Conservation (phyloP, 495 filamentous ascomycete species). For the Staphylotrichum longicolle region DNA sequence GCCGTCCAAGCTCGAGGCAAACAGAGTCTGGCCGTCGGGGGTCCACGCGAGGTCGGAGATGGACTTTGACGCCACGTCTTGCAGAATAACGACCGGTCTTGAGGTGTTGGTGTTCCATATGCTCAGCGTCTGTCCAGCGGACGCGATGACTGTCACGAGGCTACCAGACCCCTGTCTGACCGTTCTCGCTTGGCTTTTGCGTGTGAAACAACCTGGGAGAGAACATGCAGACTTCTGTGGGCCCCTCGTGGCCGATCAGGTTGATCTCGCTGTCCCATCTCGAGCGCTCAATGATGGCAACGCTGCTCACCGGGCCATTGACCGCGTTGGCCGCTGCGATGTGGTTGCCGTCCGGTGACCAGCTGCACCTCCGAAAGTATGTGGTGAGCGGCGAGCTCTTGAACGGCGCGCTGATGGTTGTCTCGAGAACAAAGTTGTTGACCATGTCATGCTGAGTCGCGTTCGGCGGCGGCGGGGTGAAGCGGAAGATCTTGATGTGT, state of each 20-base stretch:
- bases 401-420: conserved; percentile 81
- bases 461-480: conserved; percentile 86
- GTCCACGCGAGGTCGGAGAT: conserved; percentile 94
- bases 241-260: conserved; percentile 93
- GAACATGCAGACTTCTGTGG: conserved; percentile 95
- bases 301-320: conserved; percentile 94
- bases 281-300: conserved; percentile 90
- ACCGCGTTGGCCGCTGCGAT: conserved; percentile 96
- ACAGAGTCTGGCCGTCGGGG: conserved; percentile 84
- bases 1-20: conserved; percentile 82
- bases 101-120: conserved; percentile 97
- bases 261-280: conserved; percentile 97
- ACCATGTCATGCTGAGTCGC: conserved; percentile 89
- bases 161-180: conserved; percentile 30
- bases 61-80: conserved; percentile 84
- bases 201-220: conserved; percentile 83
- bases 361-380: conserved; percentile 94
- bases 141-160: conserved; percentile 92
- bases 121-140: conserved; percentile 87
- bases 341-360: conserved; percentile 95
- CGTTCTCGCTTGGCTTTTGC: conserved; percentile 55
- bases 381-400: conserved; percentile 86
- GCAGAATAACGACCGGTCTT: conserved; percentile 79
- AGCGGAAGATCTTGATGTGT: conserved; percentile 94
- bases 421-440: conserved; percentile 91